Evolutionary conservation across 345 rosid genomes (phyloP), one percentile per base, ranked within the genome.

Genomic region (Raphanus raphanistrum): DNA sequence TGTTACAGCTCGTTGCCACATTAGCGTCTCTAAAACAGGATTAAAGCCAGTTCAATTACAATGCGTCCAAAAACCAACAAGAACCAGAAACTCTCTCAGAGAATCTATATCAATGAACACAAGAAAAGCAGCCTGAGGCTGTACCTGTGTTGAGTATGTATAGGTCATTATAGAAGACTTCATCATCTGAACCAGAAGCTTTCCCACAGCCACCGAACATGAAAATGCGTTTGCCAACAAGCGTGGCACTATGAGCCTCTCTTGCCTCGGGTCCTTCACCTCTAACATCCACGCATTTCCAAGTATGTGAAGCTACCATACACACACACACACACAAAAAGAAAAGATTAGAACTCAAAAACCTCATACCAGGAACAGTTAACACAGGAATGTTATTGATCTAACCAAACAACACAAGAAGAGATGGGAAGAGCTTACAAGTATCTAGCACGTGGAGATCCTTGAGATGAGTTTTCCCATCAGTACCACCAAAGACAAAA

Each of bases 191-290:
- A 80, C 57, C 84, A 28, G 82, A 66, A 65, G 96, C 86, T 86
- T 90, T 89, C 65, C 98, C 98, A 65, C 90, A 86, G 66, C 99
- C 99, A 54, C 99, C 99, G 83, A 92, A 92, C 82, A 92, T 80
- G 76, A 88, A 95, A 72, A 95, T 86, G 8, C 87, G 82, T 86
- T 88, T 90, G 16, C 93, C 92, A 79, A 95, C 91, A 65, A 92
- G 91, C 38, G 94, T 86, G 3, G 98, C 96, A 70, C 92, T 83
- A 82, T 94, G 98, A 79, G 91, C 97, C 82, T 95, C 99, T 73
- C 99, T 88, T 48, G 92, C 92, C 77, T 86, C 88, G 0, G 99
- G 98, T 61, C 92, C 97, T 41, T 90, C 94, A 1, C 98, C 97
- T 86, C 92, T 88, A 67, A 85, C 85, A 74, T 75, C 83, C 21